Base-by-base conservation (phyloP, 2,329 filamentous ascomycete species). In the Colletotrichum acutatum region DNA sequence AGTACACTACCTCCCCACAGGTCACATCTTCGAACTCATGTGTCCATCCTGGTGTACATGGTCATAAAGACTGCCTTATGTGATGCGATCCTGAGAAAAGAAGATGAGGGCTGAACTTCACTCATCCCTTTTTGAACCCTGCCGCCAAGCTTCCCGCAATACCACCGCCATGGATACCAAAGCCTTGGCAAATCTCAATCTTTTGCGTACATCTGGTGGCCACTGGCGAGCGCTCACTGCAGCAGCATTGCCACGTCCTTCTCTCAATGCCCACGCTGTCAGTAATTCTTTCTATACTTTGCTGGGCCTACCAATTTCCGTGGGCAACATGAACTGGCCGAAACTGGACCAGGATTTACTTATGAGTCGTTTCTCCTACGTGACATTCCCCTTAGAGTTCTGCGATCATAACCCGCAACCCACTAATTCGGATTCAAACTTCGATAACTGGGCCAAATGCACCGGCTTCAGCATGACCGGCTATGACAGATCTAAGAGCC, bases 81-180 rank as follows among this genome's bases (percentile, higher is more conserved):
- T 42, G 37, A 5, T 42, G 37, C 14, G 24, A 54, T 4, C 2
- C 14, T 1, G n/a, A 66, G 24, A 34, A 57, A 22, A 22, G 22
- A 26, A 52, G 26, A 5, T 14, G 1, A 37, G 32, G 14, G 30
- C 28, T 8, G 12, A 14, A 53, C 5, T 16, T 6, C 46, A 16
- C 60, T 2, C 32, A 22, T 24, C 53, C 32, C 28, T 37, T 46
- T 37, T n/a, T 22, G 4, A 56, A 53, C 68, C 68, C 57, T 71
- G 68, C 34, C 6, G 68, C 68, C 68, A 62, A 71, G 68, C 56
- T 62, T 67, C 24, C 19, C 34, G 52, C 57, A 34, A 68, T 37
- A 30, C 52, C 37, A 58, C 34, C 34, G 2, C 32, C 46, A 62
- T 61, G 63, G 49, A 58, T 57, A n/a, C 46, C 49, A 68, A 16